Base-by-base conservation (phyloP, 192 early-diverging fungal species). In the Funneliformis geosporum region DNA sequence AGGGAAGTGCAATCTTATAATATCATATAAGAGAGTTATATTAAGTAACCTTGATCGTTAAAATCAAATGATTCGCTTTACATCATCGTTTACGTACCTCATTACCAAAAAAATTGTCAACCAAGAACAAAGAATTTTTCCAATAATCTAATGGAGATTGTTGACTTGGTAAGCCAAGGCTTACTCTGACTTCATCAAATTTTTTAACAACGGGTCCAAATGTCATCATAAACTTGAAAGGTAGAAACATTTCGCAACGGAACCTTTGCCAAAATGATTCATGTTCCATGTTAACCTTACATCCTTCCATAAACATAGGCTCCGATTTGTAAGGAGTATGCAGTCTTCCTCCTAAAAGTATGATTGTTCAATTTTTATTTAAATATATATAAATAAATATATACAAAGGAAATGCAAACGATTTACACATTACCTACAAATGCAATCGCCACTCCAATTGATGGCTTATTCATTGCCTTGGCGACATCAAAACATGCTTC, bases 231-330 rank as follows among this genome's bases (percentile, higher is more conserved):
- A 70, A 28, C n/a, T n/a, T 27, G 16, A 43, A 1, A 1, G 23
- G 23, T 43, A 21, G 0, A n/a, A 70, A 18, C 10, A 73, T 5
- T 14, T 21, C 18, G 47, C 72, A 73, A 28, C 12, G 28, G 7
- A 73, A 55, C 11, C 75, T 42, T n/a, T 76, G 11, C 16, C 14
- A 64, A 46, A 76, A 76, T 44, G 75, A 65, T 44, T 46, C 40
- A 46, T 73, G 21, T 33, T 73, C 72, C 44, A 73, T 44, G 12
- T 2, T 18, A 11, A 73, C 44, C 21, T 47, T 27, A 73, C 72
- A 73, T 47, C 39, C 72, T 2, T 0, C 1, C 33, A 33, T 33
- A 73, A 14, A 47, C 4, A 55, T 16, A 43, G 47, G 47, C 21
- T 73, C 72, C 3, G 72, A 55, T 73, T 47, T 43, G n/a, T 73